A percentile compares a stretch with the other conserved stretches of the same genome.
These are phyloP conservation scores for Penicillium sp. DNA, from an alignment of 2,329 filamentous ascomycete species.

Conservation along the genomic window DNA sequence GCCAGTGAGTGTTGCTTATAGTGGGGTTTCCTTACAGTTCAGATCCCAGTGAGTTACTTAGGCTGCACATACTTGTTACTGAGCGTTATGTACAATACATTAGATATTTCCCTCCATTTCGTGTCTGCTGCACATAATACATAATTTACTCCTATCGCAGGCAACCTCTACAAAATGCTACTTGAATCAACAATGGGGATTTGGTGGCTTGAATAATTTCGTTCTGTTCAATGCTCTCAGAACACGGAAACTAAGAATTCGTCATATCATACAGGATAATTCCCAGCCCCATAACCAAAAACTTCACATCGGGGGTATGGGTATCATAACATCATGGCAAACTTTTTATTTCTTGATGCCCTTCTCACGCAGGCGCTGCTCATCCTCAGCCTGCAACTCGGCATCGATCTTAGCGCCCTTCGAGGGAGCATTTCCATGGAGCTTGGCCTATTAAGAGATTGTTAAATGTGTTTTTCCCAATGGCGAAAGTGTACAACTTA, in stretches of 20 bases:
- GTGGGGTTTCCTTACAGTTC: background rate
- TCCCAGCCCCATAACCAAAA: constrained; percentile 74
- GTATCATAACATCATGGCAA: constrained; percentile 8
- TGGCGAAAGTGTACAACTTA: constrained; percentile 23
- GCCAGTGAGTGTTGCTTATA: background rate
- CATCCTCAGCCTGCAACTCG: constrained; percentile 45
- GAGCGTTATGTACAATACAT: constrained; percentile 5
- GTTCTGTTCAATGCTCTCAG: constrained; percentile 3
- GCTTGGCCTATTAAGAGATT: constrained; percentile 33
- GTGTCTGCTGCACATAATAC: background rate
- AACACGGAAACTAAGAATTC: constrained; percentile 4
- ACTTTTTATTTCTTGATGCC: constrained; percentile 34
- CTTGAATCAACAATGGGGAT: background rate
- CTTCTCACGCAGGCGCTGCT: constrained; percentile 46
- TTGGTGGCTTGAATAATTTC: background rate
- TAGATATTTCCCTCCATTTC: background rate
- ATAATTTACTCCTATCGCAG: background rate
- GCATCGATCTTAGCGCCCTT: constrained; percentile 50
- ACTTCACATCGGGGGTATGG: constrained; percentile 7
- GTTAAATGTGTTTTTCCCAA: constrained; percentile 7
- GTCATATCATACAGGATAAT: constrained; percentile 73
- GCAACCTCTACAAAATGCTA: background rate
- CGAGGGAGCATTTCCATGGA: constrained; percentile 50
- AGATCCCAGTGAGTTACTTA: background rate
- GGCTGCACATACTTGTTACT: background rate